A percentile compares a stretch with the other conserved stretches of the same genome.
Conservation (phyloP, 78 protist species). For the Parvularia atlantis region DNA sequence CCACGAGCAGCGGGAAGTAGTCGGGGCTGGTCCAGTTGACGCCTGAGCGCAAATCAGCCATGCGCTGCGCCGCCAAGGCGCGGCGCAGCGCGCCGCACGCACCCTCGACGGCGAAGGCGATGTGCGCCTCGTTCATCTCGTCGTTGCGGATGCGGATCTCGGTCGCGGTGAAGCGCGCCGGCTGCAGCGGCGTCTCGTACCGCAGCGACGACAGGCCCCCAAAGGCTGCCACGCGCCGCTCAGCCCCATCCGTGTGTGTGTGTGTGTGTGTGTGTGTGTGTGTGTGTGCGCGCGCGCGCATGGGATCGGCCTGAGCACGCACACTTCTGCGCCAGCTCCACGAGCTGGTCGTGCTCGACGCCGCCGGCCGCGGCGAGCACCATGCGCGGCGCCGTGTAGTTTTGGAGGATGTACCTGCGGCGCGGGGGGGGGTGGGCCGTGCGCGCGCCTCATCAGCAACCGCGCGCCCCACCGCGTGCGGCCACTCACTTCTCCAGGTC, state of each 20-base stretch:
- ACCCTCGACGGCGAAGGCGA: slow-evolving; percentile 59
- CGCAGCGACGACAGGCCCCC: slow-evolving; percentile 13
- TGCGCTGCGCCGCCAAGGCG: too few species aligned
- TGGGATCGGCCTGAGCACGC: too few species aligned
- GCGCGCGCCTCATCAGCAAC: too few species aligned
- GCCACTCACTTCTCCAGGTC: slow-evolving; percentile 41
- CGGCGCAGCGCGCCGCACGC: too few species aligned
- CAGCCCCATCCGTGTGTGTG: too few species aligned
- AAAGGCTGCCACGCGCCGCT: too few species aligned
- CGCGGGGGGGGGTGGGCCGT: too few species aligned
- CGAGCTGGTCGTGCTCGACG: slow-evolving; percentile 72
- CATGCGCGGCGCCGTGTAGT: slow-evolving; percentile 81
- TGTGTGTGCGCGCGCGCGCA: too few species aligned
- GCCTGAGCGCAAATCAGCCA: too few species aligned
- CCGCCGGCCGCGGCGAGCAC: slow-evolving; percentile 83
- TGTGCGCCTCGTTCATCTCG: slow-evolving; percentile 35
- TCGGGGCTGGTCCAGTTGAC: slow-evolving; percentile 63
- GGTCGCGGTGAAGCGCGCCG: slow-evolving; percentile 43
- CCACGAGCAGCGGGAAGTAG: slow-evolving; percentile 37
- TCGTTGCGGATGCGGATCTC: slow-evolving; percentile 40
- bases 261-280: too few species aligned
- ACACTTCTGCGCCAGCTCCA: slow-evolving; percentile 40
- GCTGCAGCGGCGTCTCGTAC: slow-evolving; percentile 5
- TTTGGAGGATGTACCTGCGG: slow-evolving; percentile 63
- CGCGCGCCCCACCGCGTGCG: too few species aligned